phyloP scores from a whole-genome alignment of 1,284 basidiomycete genomes.

The Trichosporon asahii region DNA sequence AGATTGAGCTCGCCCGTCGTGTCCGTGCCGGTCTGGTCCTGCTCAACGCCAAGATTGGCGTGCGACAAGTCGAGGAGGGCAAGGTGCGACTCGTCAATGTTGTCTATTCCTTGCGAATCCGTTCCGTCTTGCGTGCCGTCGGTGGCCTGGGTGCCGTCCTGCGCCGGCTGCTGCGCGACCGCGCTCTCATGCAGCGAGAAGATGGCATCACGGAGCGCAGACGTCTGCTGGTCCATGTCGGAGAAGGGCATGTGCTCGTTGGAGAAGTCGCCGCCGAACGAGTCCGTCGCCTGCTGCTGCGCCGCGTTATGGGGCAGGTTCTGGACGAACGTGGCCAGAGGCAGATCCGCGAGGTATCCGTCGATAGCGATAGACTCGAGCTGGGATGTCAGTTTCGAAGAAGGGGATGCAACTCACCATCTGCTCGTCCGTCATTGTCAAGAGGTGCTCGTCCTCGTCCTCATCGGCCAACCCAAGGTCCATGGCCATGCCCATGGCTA shows the following conservation, averaged over 20 bases:
- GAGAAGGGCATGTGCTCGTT: constrained; percentile 14
- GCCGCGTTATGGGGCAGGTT: constrained; percentile 43
- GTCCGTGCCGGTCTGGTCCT: constrained; percentile 25
- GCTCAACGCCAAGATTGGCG: constrained; percentile 36
- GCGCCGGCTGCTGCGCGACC: constrained; percentile 24
- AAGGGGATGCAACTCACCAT: constrained; percentile 36
- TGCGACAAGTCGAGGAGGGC: constrained; percentile 46
- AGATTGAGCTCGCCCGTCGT: constrained; percentile 30
- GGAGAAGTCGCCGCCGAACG: constrained; percentile 34
- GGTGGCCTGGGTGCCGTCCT: constrained; percentile 24
- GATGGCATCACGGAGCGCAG: constrained; percentile 49
- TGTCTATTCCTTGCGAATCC: constrained; percentile 29
- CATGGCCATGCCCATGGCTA: constrained; percentile 50
- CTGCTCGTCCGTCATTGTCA: constrained; percentile 45
- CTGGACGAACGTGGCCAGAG: constrained; percentile 45
- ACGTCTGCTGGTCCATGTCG: constrained; percentile 51
- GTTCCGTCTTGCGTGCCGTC: constrained; percentile 30
- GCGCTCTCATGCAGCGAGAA: constrained; percentile 49
- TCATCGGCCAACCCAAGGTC: constrained; percentile 47
- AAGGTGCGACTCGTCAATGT: constrained; percentile 37
- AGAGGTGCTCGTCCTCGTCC: constrained; percentile 46
- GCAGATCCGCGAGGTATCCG: constrained; percentile 50
- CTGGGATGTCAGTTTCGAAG: constrained; percentile 20
- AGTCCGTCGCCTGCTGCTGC: constrained; percentile 23
- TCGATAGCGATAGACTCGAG: constrained; percentile 49